These are phyloP conservation scores for Leptographium wingfieldii DNA, from an alignment of 2,329 filamentous ascomycete species.

Conservation along the genomic window DNA sequence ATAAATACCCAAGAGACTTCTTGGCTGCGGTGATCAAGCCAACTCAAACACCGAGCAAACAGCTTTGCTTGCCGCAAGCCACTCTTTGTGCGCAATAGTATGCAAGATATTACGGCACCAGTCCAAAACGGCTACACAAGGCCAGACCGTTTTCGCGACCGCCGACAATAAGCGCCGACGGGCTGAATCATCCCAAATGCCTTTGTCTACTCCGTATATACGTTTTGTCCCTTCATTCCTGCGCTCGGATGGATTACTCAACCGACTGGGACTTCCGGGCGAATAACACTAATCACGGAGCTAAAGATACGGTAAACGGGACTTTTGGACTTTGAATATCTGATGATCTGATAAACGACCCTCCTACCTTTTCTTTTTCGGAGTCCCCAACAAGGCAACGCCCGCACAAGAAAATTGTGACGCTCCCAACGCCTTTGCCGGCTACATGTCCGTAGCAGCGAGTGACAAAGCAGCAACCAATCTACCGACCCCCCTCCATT, in stretches of 20 bases:
- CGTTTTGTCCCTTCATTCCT: conserved; percentile 15
- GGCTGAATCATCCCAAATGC: conserved; percentile 17
- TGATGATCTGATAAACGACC: conserved; percentile 10
- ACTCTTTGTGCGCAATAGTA: too few relatives aligned
- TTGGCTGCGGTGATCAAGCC: too few relatives aligned
- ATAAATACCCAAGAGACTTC: too few relatives aligned
- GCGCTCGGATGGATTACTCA: conserved; percentile 59
- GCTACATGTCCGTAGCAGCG: neutral
- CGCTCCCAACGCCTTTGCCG: neutral
- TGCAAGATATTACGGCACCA: too few relatives aligned
- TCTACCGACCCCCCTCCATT: neutral
- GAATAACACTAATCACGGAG: conserved; percentile 15
- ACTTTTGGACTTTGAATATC: conserved; percentile 5
- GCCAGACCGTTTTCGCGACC: neutral
- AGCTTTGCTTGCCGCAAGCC: too few relatives aligned
- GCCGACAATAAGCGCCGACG: neutral
- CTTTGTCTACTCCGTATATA: neutral
- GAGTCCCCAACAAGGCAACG: neutral
- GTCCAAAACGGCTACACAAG: neutral
- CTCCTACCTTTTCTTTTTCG: neutral
- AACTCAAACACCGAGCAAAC: too few relatives aligned
- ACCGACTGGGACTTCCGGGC: conserved; percentile 37
- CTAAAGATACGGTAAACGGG: neutral
- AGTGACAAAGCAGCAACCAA: neutral
- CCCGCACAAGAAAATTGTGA: neutral